Evolutionary conservation across 2,329 filamentous ascomycete species (phyloP), one percentile per base, ranked within the genome.

Genomic region (Claviceps humidiphila): DNA sequence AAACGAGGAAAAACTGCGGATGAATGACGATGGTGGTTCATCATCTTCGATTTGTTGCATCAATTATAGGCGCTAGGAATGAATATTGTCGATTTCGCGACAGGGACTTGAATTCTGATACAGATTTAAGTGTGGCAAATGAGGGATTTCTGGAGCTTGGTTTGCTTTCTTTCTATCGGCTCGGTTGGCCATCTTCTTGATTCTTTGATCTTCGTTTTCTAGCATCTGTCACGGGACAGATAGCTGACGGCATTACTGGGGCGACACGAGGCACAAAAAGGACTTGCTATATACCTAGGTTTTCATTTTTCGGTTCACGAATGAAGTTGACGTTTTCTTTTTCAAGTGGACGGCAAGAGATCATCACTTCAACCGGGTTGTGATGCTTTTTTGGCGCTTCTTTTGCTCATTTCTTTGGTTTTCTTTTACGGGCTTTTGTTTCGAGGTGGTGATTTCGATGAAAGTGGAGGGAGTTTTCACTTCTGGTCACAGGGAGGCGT

Each of bases 101-200:
- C 22, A 30, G 45, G 13, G 16, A 46, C 37, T 17, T 51, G 22
- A 34, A 34, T 34, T 34, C 30, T 34, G 30, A 47, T 24, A 22
- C 50, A 47, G 42, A 38, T 5, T 47, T 48, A 50, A 46, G 48
- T 53, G 52, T 57, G 62, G 60, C 59, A 62, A 63, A 52, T 56
- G 55, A 57, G 57, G 51, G 52, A 54, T 42, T 34, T 34, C 30
- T 40, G 41, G 39, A 46, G 48, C 38, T 51, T 30, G 52, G 20
- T 40, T 51, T 47, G 39, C 39, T 41, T 50, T n/a, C 13, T 42
- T 54, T 59, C 47, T 55, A 53, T 53, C 47, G 30, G 30, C 30
- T 34, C 6, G 42, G 13, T 8, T 20, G 17, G 13, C 20, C 16
- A 54, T 51, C 51, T 57, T 45, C 50, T 37, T 52, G 50, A 26